Evolutionary conservation across 129 eudicot genomes (phyloP), one percentile per base, ranked within the genome.

Genomic region (Apium graveolens): DNA sequence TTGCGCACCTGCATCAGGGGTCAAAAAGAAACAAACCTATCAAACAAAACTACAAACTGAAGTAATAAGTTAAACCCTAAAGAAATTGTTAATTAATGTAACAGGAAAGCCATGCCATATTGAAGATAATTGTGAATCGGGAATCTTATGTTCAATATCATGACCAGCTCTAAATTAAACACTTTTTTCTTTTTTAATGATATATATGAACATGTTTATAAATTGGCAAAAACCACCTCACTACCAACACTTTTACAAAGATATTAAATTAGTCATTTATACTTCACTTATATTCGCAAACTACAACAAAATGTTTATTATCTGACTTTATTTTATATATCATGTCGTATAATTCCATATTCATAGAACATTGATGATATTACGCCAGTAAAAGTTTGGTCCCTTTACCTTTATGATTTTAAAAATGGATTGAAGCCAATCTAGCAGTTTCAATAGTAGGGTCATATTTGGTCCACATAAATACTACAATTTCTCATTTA

Each of bases 1-100:
- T 92, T 92, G 79, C 95, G 94, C 46, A 95, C 99, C 99, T 95
- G 88, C 69, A 88, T 66, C 39, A 66, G 39, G 37, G 9, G 72
- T 66, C 7, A 12, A 5, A 31, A 29, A 66, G 72, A 66, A 66
- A 66, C 24, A 13, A 12, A 31, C 24, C 20, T 66, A 66, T 66
- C 34, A 66, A 31, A 62, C 13, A 62, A 66, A 66, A 14, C 39
- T 27, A 66, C 3, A 29, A 29, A 1, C 5, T 27, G 12, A 12
- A 29, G 34, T 65, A 20, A 31, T 4, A 31, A 65, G 71, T 32
- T 5, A 65, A 65, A 29, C 39, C 24, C 1, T 65, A 32, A 29
- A 31, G 24, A 31, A 31, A 29, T 5, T 65, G 16, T 32, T 4
- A 24, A 65, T 27, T 32, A 14, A 65, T 13, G 14, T 66, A 31